phyloP scores from a whole-genome alignment of 1,284 basidiomycete genomes.

The Omphalotus olearius region DNA sequence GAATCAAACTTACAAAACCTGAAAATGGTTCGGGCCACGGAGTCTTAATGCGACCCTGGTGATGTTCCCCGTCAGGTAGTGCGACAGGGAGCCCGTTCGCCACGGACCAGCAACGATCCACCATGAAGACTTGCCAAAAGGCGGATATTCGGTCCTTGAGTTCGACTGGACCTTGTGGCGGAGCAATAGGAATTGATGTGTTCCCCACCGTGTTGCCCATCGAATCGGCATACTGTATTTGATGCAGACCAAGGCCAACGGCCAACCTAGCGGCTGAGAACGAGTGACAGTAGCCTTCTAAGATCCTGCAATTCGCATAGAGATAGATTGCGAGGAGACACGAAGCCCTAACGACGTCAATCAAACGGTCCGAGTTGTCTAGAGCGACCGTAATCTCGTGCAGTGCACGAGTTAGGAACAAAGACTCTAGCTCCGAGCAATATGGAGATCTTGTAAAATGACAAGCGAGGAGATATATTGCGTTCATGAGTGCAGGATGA shows the following conservation, averaged over 20 bases:
- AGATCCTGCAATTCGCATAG: constrained; percentile 49
- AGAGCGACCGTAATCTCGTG: constrained; percentile 45
- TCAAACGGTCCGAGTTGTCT: constrained; percentile 48
- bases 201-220: background rate
- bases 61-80: constrained; percentile 46
- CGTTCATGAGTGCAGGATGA: constrained; percentile 56
- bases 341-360: constrained; percentile 56
- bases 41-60: constrained; percentile 46
- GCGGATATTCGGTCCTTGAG: constrained; percentile 44
- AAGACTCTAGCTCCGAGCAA: constrained; percentile 38
- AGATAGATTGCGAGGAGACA: constrained; percentile 57
- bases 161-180: constrained; percentile 35
- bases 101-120: constrained; percentile 56
- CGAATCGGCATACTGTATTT: constrained; percentile 27
- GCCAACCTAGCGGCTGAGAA: constrained; percentile 54
- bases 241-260: constrained; percentile 50
- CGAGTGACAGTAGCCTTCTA: constrained; percentile 60
- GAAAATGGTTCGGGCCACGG: constrained; percentile 38
- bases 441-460: constrained; percentile 43
- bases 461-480: constrained; percentile 56
- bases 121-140: constrained; percentile 60
- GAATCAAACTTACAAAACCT: background rate
- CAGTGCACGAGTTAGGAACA: constrained; percentile 46
- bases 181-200: constrained; percentile 29
- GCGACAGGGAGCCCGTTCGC: constrained; percentile 49